Evolutionary conservation across 176 grass and related monocot species (phyloP).

Genomic region (bread wheat (Triticum aestivum)): IWGSC_CS_RefSeq_v2.1 NC_057802.1:21924630-21925129

Average conservation of each 20-base stretch:
- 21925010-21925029: slow-evolving; percentile 17
- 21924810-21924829: neutral
- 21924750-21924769: neutral
- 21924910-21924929: slow-evolving; percentile 24
- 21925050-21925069: neutral
- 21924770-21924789: neutral
- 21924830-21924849: neutral
- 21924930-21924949: neutral
- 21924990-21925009: neutral
- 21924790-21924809: neutral
- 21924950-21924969: neutral
- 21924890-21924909: neutral
- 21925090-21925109: slow-evolving; percentile 1
- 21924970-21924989: neutral
- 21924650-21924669: neutral
- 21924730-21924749: neutral
- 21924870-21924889: neutral
- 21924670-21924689: too few species aligned
- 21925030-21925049: neutral
- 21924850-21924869: neutral
- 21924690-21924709: too few species aligned
- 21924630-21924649: neutral
- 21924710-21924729: too few species aligned
- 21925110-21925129: neutral
- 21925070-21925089: neutral